Evolutionary conservation across 352 stramenopile genomes (phyloP).

Genomic region (Globisporangium nodosum): DNA sequence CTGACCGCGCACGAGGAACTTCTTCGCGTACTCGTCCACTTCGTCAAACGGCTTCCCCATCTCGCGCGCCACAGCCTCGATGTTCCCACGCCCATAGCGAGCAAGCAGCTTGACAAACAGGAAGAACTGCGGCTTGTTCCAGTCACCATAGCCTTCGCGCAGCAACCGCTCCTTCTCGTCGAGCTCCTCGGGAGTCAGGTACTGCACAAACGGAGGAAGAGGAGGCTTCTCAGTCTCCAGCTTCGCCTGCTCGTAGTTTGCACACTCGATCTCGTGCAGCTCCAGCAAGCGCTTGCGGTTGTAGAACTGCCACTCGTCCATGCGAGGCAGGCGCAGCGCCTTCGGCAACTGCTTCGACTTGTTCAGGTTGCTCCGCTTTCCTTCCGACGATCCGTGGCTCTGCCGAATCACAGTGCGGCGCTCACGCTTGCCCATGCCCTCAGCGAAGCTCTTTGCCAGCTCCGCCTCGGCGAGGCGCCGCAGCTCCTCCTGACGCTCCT

Average conservation of each 20-base stretch:
- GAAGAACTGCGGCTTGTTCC: constrained; percentile 87
- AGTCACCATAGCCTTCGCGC: constrained; percentile 75
- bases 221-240: constrained; percentile 69
- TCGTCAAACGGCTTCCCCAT: constrained; percentile 82
- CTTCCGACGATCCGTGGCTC: constrained; percentile 35
- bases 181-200: constrained; percentile 81
- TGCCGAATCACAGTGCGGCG: constrained; percentile 73
- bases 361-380: constrained; percentile 33
- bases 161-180: constrained; percentile 92
- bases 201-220: constrained; percentile 63
- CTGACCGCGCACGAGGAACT: constrained; percentile 66
- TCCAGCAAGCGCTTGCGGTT: constrained; percentile 74
- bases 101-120: constrained; percentile 82
- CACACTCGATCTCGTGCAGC: constrained; percentile 78
- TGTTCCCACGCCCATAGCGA: constrained; percentile 68
- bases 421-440: constrained; percentile 82
- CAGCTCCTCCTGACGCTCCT: constrained; percentile 79
- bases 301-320: constrained; percentile 89
- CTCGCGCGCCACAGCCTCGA: constrained; percentile 73
- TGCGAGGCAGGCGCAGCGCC: constrained; percentile 66
- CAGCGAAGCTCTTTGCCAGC: constrained; percentile 67
- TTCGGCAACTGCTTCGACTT: constrained; percentile 82
- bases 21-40: constrained; percentile 53
- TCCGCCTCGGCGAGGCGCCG: constrained; percentile 82
- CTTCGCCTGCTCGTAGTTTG: constrained; percentile 77